Evolutionary conservation across 1,139 yeast genomes (phyloP), one percentile per base, ranked within the genome.

Genomic region (Geotrichum carabidarum): DNA sequence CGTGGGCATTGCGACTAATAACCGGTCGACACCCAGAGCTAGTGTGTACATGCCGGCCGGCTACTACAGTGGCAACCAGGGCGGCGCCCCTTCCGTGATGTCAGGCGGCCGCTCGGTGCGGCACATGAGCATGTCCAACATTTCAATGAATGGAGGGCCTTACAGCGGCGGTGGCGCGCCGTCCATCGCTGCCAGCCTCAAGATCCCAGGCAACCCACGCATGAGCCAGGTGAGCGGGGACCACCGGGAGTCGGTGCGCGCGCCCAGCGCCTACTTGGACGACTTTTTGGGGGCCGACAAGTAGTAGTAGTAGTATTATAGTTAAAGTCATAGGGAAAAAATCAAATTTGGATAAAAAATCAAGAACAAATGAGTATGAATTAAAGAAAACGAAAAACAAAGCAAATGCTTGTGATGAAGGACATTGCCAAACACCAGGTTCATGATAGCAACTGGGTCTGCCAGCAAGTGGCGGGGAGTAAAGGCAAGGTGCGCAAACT

Each of bases 241-340:
- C 43, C 35, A 22, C 45, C 42, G 18, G 7, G 38, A 43, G 31
- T 40, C 54, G 48, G 50, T 65, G 54, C 66, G 75, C 5, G 73
- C 74, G 11, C 75, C 76, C 7, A 69, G 72, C 54, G 70, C 71
- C 8, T 72, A 67, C 57, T 62, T 72, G 48, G 74, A 71, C 56
- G 74, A 71, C 54, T 63, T 72, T 48, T 58, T 72, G 17, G 65
- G 60, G 27, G 65, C 60, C 22, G 67, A 63, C 34, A 49, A 48
- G 36, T 54, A 54, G 27, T 11, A n/a, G 37, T 11, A 34, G 3
- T 11, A 44, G 22, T 14, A 37, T 14, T 11, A 46, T 22, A 22
- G 27, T 22, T 22, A 22, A 5, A 22, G 27, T 22, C 27, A 22
- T 22, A 22, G n/a, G n/a, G n/a, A 22, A 22, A 22, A 22, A 22